Conservation (phyloP, 495 filamentous ascomycete genomes). For the Cairneyella variabilis region DNA sequence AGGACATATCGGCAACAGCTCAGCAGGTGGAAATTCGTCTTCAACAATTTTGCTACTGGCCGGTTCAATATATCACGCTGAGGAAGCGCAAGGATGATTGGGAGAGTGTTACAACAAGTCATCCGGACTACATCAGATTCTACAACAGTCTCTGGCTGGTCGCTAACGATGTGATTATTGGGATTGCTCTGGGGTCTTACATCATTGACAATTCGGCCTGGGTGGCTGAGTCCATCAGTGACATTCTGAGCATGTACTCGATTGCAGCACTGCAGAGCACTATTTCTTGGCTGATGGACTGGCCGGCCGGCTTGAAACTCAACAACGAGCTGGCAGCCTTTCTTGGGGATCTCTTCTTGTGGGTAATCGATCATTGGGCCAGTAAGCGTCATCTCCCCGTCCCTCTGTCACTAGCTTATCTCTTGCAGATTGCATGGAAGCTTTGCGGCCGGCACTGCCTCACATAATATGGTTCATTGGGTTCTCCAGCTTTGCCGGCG, state of each 20-base stretch:
- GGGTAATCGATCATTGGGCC: slow-evolving; percentile 98
- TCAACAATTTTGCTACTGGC: slow-evolving; percentile 99
- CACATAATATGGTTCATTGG: slow-evolving; percentile 90
- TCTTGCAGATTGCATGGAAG: slow-evolving; percentile 60
- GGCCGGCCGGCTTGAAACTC: slow-evolving; percentile 96
- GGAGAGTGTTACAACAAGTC: slow-evolving; percentile 91
- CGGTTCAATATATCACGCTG: slow-evolving; percentile 71
- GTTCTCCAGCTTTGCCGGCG: slow-evolving; percentile 90
- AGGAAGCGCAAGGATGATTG: slow-evolving; percentile 86
- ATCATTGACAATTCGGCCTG: slow-evolving; percentile 91
- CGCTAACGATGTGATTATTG: slow-evolving; percentile 94
- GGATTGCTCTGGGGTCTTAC: slow-evolving; percentile 91
- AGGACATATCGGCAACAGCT: slow-evolving; percentile 95
- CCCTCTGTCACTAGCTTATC: slow-evolving; percentile 16
- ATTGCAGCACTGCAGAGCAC: slow-evolving; percentile 85
- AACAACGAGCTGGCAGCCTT: slow-evolving; percentile 94
- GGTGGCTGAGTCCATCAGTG: slow-evolving; percentile 80
- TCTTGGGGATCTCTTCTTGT: slow-evolving; percentile 89
- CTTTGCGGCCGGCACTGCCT: slow-evolving; percentile 75
- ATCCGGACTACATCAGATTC: slow-evolving; percentile 98
- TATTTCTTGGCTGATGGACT: slow-evolving; percentile 94
- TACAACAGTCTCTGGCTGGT: slow-evolving; percentile 99
- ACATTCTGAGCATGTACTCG: slow-evolving; percentile 74
- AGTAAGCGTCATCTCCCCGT: slow-evolving; percentile 41
- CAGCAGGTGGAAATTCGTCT: slow-evolving; percentile 97